Conservation (phyloP, 345 rosid species). For the Citrus mangshanensis region DNA sequence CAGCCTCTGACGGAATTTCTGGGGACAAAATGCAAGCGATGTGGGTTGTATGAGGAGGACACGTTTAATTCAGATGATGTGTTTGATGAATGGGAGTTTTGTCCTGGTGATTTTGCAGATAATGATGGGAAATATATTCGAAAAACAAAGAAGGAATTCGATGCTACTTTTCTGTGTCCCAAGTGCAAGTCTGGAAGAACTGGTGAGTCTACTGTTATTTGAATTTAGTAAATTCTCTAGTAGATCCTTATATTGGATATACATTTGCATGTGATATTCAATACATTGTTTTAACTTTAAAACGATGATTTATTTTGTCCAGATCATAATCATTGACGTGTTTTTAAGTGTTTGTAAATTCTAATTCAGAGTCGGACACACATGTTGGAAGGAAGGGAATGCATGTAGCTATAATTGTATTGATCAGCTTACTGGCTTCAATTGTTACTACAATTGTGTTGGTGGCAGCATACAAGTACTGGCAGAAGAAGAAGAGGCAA, state of each 20-base stretch:
- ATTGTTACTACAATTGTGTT: conserved; percentile 33
- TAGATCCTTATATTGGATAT: neutral
- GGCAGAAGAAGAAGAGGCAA: conserved; percentile 73
- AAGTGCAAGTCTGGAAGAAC: conserved; percentile 40
- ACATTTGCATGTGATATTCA: neutral
- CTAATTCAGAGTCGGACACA: conserved; percentile 17
- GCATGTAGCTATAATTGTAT: conserved; percentile 45
- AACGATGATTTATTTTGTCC: neutral
- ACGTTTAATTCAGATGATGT: conserved; percentile 49
- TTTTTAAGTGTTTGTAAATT: conserved; percentile 29
- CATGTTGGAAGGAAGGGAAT: conserved; percentile 23
- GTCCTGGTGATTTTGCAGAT: conserved; percentile 68
- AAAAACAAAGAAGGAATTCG: conserved; percentile 48
- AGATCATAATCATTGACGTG: neutral
- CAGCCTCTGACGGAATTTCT: conserved; percentile 69
- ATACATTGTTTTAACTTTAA: neutral
- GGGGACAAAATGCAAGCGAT: conserved; percentile 81
- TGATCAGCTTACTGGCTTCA: conserved; percentile 37
- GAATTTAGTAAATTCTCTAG: neutral
- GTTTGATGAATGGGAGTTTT: conserved; percentile 87
- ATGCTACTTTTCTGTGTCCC: conserved; percentile 64
- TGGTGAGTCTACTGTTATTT: conserved; percentile 5
- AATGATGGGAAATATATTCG: conserved; percentile 52
- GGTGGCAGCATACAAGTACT: conserved; percentile 45
- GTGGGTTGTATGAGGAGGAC: conserved; percentile 86